Conservation (phyloP, 2,329 filamentous ascomycete species). For the Talaromyces sp. region DNA sequence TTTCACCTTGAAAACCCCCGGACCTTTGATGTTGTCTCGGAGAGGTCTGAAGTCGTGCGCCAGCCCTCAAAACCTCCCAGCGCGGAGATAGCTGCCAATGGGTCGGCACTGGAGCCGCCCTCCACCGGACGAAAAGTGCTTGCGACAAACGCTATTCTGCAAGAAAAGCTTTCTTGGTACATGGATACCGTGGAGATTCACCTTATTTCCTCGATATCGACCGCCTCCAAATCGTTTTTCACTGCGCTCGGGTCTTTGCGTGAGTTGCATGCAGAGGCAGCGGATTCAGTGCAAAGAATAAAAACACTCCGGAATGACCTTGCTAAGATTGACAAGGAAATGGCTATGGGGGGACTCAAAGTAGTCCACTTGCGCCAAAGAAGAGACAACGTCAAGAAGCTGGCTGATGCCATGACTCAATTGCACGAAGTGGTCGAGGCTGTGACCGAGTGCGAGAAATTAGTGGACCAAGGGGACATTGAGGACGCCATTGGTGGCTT, state of each 20-base stretch:
- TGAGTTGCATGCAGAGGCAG: constrained; percentile 85
- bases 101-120: constrained; percentile 52
- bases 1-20: constrained; percentile 95
- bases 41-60: constrained; percentile 91
- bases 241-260: constrained; percentile 85
- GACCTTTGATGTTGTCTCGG: constrained; percentile 94
- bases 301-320: constrained; percentile 75
- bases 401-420: constrained; percentile 79
- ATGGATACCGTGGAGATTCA: constrained; percentile 99
- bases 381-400: constrained; percentile 75
- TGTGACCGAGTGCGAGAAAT: constrained; percentile 68
- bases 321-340: constrained; percentile 74
- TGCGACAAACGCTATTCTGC: constrained; percentile 92
- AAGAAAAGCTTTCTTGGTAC: constrained; percentile 99
- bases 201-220: constrained; percentile 91
- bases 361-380: constrained; percentile 78
- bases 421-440: constrained; percentile 72
- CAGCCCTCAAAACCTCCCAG: constrained; percentile 50
- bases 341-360: constrained; percentile 77
- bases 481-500: constrained; percentile 75
- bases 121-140: constrained; percentile 68
- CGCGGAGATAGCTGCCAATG: constrained; percentile 55
- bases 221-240: constrained; percentile 93
- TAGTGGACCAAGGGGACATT: constrained; percentile 78
- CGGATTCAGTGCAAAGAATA: constrained; percentile 84